These are phyloP conservation scores for Sporothrix pallida DNA, from an alignment of 2,329 filamentous ascomycete genomes.

Conservation along the genomic window DNA sequence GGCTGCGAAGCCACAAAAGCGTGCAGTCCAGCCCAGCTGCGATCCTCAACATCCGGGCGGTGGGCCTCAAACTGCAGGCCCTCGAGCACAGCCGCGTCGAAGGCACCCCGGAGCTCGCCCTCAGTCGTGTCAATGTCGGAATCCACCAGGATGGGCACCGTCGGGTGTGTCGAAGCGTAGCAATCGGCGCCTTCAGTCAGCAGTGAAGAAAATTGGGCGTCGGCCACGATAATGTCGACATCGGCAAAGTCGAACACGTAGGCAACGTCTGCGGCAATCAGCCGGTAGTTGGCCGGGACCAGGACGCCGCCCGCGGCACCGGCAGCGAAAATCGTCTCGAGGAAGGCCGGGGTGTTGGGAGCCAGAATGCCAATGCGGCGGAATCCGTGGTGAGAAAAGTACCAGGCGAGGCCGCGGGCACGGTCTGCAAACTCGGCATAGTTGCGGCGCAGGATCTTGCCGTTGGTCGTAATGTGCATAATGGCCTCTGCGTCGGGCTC, in stretches of 20 bases:
- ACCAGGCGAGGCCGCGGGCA: slow-evolving; percentile 86
- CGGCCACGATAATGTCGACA: slow-evolving; percentile 85
- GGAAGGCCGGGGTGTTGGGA: slow-evolving; percentile 92
- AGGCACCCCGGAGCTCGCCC: slow-evolving; percentile 76
- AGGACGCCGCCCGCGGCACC: slow-evolving; percentile 80
- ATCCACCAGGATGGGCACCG: slow-evolving; percentile 77
- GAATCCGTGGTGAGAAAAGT: slow-evolving; percentile 73
- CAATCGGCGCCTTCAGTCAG: slow-evolving; percentile 56
- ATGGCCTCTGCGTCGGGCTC: slow-evolving; percentile 86
- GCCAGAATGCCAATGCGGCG: slow-evolving; percentile 83
- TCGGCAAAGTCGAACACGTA: slow-evolving; percentile 92
- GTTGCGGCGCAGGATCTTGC: slow-evolving; percentile 72
- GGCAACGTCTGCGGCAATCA: slow-evolving; percentile 82
- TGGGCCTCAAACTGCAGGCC: slow-evolving; percentile 74
- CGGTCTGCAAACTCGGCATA: slow-evolving; percentile 87
- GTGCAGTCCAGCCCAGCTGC: slow-evolving; percentile 73
- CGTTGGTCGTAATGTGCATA: slow-evolving; percentile 82
- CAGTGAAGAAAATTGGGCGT: slow-evolving; percentile 76
- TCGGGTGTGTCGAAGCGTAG: slow-evolving; percentile 66
- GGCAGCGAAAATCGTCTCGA: slow-evolving; percentile 89
- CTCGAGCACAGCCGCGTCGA: slow-evolving; percentile 81
- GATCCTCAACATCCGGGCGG: background rate
- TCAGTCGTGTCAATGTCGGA: slow-evolving; percentile 77
- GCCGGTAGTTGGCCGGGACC: slow-evolving; percentile 66
- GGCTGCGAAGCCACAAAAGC: slow-evolving; percentile 52